phyloP scores from a whole-genome alignment of 345 rosid species.

The Eucalyptus leucophloia region DNA sequence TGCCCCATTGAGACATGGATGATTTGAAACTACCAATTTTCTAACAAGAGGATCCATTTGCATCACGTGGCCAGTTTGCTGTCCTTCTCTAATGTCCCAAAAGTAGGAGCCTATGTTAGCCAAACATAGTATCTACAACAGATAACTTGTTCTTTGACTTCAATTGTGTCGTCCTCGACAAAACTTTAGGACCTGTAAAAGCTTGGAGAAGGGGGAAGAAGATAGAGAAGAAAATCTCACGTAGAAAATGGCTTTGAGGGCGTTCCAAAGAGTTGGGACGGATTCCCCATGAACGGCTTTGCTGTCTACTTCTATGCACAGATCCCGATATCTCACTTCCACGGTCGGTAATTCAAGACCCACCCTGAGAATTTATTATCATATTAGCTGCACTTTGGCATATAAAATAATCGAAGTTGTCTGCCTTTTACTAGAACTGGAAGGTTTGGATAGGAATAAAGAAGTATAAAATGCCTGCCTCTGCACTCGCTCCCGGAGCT shows the following conservation, averaged over 20 bases:
- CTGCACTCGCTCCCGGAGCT: slow-evolving; percentile 19
- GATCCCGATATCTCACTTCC: slow-evolving; percentile 24
- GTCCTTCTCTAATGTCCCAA: not conserved
- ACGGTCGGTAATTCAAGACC: slow-evolving; percentile 15
- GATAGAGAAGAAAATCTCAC: slow-evolving; percentile 5
- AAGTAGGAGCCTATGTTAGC: not conserved
- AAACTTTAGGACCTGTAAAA: not conserved
- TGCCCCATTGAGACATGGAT: not conserved
- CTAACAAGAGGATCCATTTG: not conserved
- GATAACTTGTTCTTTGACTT: not conserved
- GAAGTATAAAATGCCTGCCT: not conserved
- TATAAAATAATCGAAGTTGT: not conserved
- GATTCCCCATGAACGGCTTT: slow-evolving; percentile 23
- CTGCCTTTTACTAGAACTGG: not conserved
- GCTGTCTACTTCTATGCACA: slow-evolving; percentile 18
- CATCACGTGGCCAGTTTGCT: not conserved
- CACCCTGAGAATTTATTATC: not conserved
- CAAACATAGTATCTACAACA: not conserved
- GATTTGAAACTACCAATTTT: not conserved
- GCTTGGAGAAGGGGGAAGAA: not conserved
- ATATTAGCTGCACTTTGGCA: not conserved
- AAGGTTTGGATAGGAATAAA: not conserved
- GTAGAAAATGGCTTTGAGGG: slow-evolving; percentile 1
- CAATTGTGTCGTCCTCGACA: not conserved
- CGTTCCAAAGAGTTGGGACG: slow-evolving; percentile 25